Base-by-base conservation (phyloP, 129 eudicot genomes). In the sunflower (Helianthus annuus) region DNA sequence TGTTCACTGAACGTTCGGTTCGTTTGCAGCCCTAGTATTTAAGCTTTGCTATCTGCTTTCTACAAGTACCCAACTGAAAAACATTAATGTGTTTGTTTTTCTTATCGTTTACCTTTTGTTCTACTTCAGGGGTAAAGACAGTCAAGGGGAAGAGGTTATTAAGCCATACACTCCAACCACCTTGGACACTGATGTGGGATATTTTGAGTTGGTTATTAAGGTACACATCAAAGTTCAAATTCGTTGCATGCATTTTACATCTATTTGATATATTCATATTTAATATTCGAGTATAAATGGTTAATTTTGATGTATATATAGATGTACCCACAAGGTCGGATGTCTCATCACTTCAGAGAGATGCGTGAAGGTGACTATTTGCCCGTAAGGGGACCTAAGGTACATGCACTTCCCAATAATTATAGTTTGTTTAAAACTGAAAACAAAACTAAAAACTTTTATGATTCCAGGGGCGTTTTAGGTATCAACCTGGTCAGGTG, bases 241-340 rank as follows among this genome's bases (percentile, higher is more conserved):
- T 69, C 27, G 48, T 61, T 40, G n/a, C 36, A 2, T 24, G 6
- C 7, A 10, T 46, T 46, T 46, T 46, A 7, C 4, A 0, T 51
- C 5, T 42, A 17, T 59, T 17, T 32, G 3, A 56, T 76, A 3
- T 76, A 13, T 52, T 52, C 4, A 5, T 24, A 11, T 48, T 48
- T 66, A 52, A 44, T 64, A 27, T 34, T 66, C 34, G 45, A 9
- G 15, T 2, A 19, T 71, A 46, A 32, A 76, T 36, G 69, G 45
- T 46, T 60, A 34, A 12, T 9, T 53, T 46, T 10, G 42, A 63
- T 79, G 45, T 48, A 63, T 54, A 29, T 27, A 17, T 71, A 94
- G 98, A 94, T 94, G 98, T 94, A 94, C 77, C 99, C 99, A 63
- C 96, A 87, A 90, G 97, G 99, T 77, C 76, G 99, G 68, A 94